A percentile compares a stretch with the other conserved stretches of the same genome.
phyloP scores from a whole-genome alignment of 305 asterid species.

The Fraxinus paxiana region DNA sequence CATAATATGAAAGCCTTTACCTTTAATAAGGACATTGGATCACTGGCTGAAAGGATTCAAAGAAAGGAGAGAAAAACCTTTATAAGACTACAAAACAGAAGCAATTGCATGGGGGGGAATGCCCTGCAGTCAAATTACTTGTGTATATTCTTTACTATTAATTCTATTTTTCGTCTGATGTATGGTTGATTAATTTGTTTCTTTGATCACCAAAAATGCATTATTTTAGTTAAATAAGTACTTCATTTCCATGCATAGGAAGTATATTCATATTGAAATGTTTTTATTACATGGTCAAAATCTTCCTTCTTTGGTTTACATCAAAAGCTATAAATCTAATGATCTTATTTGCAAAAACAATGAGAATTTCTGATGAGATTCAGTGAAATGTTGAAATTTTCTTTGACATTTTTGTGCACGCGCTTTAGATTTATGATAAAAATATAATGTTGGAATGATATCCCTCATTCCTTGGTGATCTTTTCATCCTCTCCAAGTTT shows the following conservation, averaged over 20 bases:
- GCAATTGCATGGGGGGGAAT: not conserved
- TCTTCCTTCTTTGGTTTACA: not conserved
- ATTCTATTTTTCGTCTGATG: not conserved
- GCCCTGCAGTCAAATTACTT: not conserved
- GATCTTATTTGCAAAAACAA: not conserved
- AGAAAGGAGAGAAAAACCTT: not conserved
- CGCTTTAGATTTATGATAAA: not conserved
- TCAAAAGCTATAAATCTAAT: not conserved
- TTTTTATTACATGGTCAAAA: not conserved
- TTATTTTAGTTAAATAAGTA: not conserved
- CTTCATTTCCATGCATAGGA: not conserved
- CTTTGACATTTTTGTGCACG: not conserved
- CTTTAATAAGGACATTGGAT: not conserved
- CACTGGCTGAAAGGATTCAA: not conserved
- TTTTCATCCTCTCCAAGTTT: not conserved
- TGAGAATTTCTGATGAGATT: not conserved
- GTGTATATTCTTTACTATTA: not conserved
- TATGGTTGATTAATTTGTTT: not conserved
- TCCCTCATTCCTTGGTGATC: not conserved
- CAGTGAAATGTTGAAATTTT: not conserved
- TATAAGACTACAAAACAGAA: not conserved
- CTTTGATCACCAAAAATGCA: not conserved
- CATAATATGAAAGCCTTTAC: not conserved
- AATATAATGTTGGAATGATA: not conserved
- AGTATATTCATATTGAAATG: not conserved